Evolutionary conservation across 2,329 filamentous ascomycete species (phyloP).

Genomic region (Dothidotthia symphoricarpi): DNA sequence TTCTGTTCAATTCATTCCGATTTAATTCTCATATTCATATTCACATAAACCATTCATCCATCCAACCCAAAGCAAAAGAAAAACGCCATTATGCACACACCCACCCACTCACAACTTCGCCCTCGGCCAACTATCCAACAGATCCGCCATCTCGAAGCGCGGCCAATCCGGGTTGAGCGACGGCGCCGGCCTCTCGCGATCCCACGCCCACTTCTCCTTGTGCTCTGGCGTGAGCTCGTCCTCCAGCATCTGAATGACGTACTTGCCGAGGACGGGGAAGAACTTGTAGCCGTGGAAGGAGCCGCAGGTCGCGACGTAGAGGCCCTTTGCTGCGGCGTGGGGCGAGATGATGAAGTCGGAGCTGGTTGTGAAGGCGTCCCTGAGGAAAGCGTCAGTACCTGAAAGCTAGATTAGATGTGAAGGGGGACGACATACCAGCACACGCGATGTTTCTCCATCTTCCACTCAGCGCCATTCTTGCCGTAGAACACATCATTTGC

Average conservation of each 20-base stretch:
- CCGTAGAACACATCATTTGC: slow-evolving; percentile 61
- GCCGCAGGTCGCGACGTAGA: slow-evolving; percentile 61
- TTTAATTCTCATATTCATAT: too few relatives aligned
- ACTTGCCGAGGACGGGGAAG: slow-evolving; percentile 57
- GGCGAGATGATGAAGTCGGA: slow-evolving; percentile 57
- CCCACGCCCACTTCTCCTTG: slow-evolving; percentile 62
- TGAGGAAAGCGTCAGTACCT: slow-evolving; percentile 34
- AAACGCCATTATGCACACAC: too few relatives aligned
- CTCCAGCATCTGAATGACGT: slow-evolving; percentile 53
- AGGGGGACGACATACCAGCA: slow-evolving; percentile 55
- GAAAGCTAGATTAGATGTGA: slow-evolving; percentile 15
- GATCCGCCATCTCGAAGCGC: slow-evolving; percentile 56
- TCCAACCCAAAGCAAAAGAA: too few relatives aligned
- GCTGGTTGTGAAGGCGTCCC: slow-evolving; percentile 63
- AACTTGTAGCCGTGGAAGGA: slow-evolving; percentile 63
- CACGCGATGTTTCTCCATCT: slow-evolving; percentile 61
- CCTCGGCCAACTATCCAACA: slow-evolving; percentile 42
- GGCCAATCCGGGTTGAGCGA: slow-evolving; percentile 57
- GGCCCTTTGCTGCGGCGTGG: slow-evolving; percentile 46
- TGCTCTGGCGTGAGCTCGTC: slow-evolving; percentile 47
- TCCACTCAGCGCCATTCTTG: slow-evolving; percentile 55
- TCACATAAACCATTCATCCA: too few relatives aligned
- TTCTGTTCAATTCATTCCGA: too few relatives aligned
- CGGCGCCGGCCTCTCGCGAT: slow-evolving; percentile 57
- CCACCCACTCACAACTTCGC: slow-evolving; percentile 34